Evolutionary conservation across 306 rosid species (phyloP).

Genomic region (Malus asiatica): DNA sequence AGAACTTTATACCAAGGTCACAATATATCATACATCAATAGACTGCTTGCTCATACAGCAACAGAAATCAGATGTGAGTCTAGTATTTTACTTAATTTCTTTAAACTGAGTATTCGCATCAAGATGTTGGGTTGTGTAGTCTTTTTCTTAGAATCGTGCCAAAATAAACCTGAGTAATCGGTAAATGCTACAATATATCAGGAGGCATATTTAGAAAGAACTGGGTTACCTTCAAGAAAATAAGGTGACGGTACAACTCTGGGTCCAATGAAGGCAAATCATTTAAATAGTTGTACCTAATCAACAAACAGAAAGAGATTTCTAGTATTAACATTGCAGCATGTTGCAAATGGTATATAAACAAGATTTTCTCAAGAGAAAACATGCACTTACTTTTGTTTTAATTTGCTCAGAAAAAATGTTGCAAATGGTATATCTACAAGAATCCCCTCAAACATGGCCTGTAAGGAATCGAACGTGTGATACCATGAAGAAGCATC

Average conservation of each 20-base stretch:
- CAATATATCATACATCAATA: not conserved
- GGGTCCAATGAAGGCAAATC: slow-evolving; percentile 96
- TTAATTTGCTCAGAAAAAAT: slow-evolving; percentile 92
- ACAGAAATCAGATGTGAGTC: not conserved
- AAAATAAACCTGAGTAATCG: not conserved
- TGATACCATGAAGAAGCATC: not conserved
- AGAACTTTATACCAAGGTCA: not conserved
- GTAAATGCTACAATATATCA: not conserved
- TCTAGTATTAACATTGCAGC: slow-evolving; percentile 3
- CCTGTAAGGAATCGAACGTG: slow-evolving; percentile 40
- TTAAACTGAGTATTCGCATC: not conserved
- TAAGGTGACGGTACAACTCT: slow-evolving; percentile 93
- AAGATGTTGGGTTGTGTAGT: not conserved
- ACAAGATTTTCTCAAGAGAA: not conserved
- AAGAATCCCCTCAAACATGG: slow-evolving; percentile 97
- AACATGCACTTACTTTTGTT: slow-evolving; percentile 65
- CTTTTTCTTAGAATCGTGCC: not conserved
- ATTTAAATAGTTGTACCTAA: slow-evolving; percentile 90
- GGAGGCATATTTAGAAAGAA: not conserved
- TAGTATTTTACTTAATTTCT: not conserved
- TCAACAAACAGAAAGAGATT: not conserved
- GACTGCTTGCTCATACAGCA: not conserved
- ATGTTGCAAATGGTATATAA: not conserved
- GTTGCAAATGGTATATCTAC: slow-evolving; percentile 98
- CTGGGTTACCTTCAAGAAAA: slow-evolving; percentile 73